Base-by-base conservation (phyloP, 2,329 filamentous ascomycete species). In the Pseudocercospora pini-densiflorae region DNA sequence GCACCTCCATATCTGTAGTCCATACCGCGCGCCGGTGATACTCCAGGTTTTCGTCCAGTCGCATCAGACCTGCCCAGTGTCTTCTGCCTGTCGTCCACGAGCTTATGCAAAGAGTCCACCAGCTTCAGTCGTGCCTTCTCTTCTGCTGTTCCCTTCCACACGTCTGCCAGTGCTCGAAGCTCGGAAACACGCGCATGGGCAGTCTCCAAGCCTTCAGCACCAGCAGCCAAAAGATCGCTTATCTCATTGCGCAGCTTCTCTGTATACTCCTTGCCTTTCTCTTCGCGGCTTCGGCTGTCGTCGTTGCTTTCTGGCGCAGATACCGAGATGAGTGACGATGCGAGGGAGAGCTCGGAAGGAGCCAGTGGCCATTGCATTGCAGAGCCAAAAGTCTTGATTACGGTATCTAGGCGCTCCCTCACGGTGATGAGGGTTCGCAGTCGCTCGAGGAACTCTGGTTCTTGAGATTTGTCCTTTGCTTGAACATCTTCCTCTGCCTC, bases 141-240 rank as follows among this genome's bases (percentile, higher is more conserved):
- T 81, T 99, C 95, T 0, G 92, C 91, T 2, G 95, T 97, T n/a
- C 93, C 93, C 77, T 91, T 94, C 94, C 95, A 99, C 23, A 99
- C 89, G n/a, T 81, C 81, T 3, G 89, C 88, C 69, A 98, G 80
- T 68, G 89, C 86, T 74, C 93, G 90, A 63, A 98, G 84, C 75
- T 92, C 88, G 74, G 93, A 90, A 14, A 98, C 89, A 53, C 92
- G 84, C 63, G 85, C 85, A 12, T 87, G 87, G 0, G 95, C 95
- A 64, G 89, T 89, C 70, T 92, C 89, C 8, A 95, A 83, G 16
- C 92, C 92, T 12, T 89, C 83, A 0, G 88, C 85, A 27, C 83
- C 84, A 12, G 65, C 59, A 14, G 85, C 83, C 12, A 97, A 80
- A 2, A 97, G 79, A 36, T 85, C 85, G 0, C 85, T 81, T 23